Evolutionary conservation across 208 protist genomes (phyloP).

Genomic region (Crithidia expoeki): DNA sequence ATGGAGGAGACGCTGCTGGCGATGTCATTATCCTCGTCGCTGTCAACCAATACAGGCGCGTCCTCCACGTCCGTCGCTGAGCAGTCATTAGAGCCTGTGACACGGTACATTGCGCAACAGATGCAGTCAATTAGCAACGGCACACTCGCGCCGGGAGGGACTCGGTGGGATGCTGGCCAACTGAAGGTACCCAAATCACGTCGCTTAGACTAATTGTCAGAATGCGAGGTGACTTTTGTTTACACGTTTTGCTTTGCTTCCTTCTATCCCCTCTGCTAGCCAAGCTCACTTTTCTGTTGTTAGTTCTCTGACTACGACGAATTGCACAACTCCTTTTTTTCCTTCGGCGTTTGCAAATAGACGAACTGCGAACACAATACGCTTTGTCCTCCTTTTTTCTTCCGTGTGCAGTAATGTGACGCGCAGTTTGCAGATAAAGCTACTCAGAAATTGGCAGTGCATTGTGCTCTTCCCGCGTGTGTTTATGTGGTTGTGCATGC

Average conservation of each 20-base stretch:
- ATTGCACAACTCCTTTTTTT: too few relatives aligned
- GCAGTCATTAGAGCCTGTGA: conserved; percentile 40
- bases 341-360: neutral
- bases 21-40: conserved; percentile 18
- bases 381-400: neutral
- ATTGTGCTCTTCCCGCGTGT: neutral
- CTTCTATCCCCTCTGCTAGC: neutral
- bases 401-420: too few relatives aligned
- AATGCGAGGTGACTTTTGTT: neutral
- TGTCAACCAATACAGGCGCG: neutral
- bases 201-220: neutral
- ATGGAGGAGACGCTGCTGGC: conserved; percentile 58
- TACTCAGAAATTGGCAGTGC: neutral
- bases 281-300: conserved; percentile 2
- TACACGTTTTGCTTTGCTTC: neutral
- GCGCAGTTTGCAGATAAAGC: neutral
- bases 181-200: neutral
- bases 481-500: neutral
- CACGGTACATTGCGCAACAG: conserved; percentile 38
- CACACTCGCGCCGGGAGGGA: neutral
- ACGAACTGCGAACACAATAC: neutral
- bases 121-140: conserved; percentile 33
- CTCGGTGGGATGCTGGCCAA: neutral
- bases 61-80: neutral
- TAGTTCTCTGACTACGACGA: too few relatives aligned